A percentile compares a stretch with the other conserved stretches of the same genome.
Evolutionary conservation across 352 stramenopile species (phyloP).

Genomic region (Pythium biforme): DNA sequence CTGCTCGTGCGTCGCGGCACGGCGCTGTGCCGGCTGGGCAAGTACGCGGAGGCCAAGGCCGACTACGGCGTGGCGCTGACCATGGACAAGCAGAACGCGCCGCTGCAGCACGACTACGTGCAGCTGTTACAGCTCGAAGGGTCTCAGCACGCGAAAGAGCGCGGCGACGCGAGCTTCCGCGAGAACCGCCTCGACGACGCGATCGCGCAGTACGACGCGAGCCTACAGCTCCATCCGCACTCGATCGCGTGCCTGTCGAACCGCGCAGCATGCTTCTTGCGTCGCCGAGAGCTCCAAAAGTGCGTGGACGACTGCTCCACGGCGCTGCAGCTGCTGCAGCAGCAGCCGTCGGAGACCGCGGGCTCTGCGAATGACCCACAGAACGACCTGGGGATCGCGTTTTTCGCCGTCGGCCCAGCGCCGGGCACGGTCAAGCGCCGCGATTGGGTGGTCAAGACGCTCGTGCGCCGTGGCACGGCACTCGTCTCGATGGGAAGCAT

Average conservation of each 20-base stretch:
- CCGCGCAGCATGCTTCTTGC: slow-evolving; percentile 62
- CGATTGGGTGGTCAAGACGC: slow-evolving; percentile 73
- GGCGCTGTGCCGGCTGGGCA: slow-evolving; percentile 56
- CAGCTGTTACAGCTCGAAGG: slow-evolving; percentile 61
- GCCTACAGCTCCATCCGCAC: slow-evolving; percentile 49
- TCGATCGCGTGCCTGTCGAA: slow-evolving; percentile 79
- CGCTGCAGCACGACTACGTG: slow-evolving; percentile 65
- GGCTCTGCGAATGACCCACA: slow-evolving; percentile 1
- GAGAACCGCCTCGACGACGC: slow-evolving; percentile 40
- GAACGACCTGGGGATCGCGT: slow-evolving; percentile 32
- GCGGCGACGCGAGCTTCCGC: slow-evolving; percentile 49
- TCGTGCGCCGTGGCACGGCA: slow-evolving; percentile 63
- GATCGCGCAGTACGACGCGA: slow-evolving; percentile 55
- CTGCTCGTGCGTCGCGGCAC: slow-evolving; percentile 72
- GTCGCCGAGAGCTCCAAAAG: slow-evolving; percentile 40
- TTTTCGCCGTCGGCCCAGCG: slow-evolving; percentile 54
- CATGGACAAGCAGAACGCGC: slow-evolving; percentile 70
- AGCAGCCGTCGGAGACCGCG: slow-evolving; percentile 11
- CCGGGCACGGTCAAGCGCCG: slow-evolving; percentile 57
- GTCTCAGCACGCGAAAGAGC: slow-evolving; percentile 48
- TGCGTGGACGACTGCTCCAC: slow-evolving; percentile 64
- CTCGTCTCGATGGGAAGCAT: slow-evolving; percentile 37
- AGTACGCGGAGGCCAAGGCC: slow-evolving; percentile 64
- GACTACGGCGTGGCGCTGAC: slow-evolving; percentile 79
- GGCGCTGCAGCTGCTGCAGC: slow-evolving; percentile 59